phyloP scores from a whole-genome alignment of 2,329 filamentous ascomycete species.

The Rhynchosporium graminicola region DNA sequence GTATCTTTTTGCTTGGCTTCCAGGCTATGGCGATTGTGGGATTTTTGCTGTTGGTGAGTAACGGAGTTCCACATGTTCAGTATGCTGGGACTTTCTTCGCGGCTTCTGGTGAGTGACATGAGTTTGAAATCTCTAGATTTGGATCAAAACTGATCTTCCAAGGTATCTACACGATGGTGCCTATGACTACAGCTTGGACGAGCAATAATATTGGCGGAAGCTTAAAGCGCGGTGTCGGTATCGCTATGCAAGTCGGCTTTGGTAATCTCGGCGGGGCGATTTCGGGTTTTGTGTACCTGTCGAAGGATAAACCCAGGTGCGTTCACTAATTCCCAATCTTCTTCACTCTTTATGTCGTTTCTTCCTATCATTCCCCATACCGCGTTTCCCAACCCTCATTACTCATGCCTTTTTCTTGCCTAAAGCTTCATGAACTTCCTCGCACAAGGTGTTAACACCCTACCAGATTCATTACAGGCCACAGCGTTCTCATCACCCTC shows the following conservation, averaged over 20 bases:
- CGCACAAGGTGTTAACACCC: no score
- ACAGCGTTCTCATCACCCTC: conserved; percentile 48
- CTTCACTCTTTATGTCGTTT: no score
- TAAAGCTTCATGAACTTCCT: no score
- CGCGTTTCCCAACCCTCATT: no score
- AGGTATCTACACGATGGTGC: conserved; percentile 54
- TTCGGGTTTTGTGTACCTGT: conserved; percentile 49
- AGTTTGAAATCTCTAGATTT: background rate
- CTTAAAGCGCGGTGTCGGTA: conserved; percentile 58
- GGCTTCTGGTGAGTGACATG: conserved; percentile 46
- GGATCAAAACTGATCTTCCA: conserved; percentile 37
- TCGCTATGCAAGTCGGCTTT: conserved; percentile 64
- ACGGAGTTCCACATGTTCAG: conserved; percentile 53
- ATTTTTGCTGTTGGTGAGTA: conserved; percentile 75
- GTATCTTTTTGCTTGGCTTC: conserved; percentile 68
- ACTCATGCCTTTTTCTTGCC: no score
- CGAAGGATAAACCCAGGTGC: conserved; percentile 42
- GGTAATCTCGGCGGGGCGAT: conserved; percentile 48
- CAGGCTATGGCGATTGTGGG: conserved; percentile 69
- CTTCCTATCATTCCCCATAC: background rate
- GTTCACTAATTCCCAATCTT: conserved; percentile 12
- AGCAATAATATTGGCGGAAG: conserved; percentile 57
- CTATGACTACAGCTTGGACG: conserved; percentile 28
- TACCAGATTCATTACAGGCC: conserved; percentile 46
- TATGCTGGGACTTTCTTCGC: conserved; percentile 50